Percentiles rank a stretch among this genome's conserved stretches.
These are phyloP conservation scores for Irpex sp. DNA, from an alignment of 1,284 basidiomycete genomes.

Conservation along the genomic window DNA sequence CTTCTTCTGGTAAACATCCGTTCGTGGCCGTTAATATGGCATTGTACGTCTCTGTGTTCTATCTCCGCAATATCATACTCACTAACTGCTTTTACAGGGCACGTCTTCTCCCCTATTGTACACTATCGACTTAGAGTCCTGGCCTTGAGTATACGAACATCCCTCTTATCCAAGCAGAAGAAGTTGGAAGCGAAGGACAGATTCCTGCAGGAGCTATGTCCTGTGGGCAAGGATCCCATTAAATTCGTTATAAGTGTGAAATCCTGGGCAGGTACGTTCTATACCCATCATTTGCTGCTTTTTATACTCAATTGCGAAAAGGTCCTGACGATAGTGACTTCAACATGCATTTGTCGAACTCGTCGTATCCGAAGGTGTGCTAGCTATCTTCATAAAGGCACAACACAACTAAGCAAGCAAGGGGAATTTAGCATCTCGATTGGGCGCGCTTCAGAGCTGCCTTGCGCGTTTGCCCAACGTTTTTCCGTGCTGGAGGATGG, in stretches of 20 bases:
- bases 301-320: slow-evolving; percentile 19
- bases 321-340: slow-evolving; percentile 71
- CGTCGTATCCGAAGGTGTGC: slow-evolving; percentile 67
- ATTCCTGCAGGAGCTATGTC: slow-evolving; percentile 43
- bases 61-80: background rate
- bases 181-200: slow-evolving; percentile 28
- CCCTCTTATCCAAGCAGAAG: slow-evolving; percentile 35
- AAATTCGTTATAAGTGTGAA: slow-evolving; percentile 36
- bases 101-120: slow-evolving; percentile 53
- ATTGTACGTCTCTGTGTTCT: slow-evolving; percentile 41
- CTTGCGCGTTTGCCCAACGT: slow-evolving; percentile 54
- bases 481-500: slow-evolving; percentile 64
- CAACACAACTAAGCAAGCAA: background rate
- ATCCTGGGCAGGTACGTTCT: slow-evolving; percentile 53
- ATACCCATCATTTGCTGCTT: background rate
- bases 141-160: slow-evolving; percentile 33
- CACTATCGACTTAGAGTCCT: slow-evolving; percentile 32
- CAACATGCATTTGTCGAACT: slow-evolving; percentile 72
- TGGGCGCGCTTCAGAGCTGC: slow-evolving; percentile 43
- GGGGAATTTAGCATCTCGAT: slow-evolving; percentile 42
- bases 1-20: slow-evolving; percentile 50
- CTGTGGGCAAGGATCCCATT: slow-evolving; percentile 58
- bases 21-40: slow-evolving; percentile 64
- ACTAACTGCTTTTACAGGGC: background rate
- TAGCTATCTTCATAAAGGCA: too few species aligned